Percentiles rank a stretch among this genome's conserved stretches.
phyloP scores from a whole-genome alignment of 73 alveolate species.

The Stentor coeruleus region DNA sequence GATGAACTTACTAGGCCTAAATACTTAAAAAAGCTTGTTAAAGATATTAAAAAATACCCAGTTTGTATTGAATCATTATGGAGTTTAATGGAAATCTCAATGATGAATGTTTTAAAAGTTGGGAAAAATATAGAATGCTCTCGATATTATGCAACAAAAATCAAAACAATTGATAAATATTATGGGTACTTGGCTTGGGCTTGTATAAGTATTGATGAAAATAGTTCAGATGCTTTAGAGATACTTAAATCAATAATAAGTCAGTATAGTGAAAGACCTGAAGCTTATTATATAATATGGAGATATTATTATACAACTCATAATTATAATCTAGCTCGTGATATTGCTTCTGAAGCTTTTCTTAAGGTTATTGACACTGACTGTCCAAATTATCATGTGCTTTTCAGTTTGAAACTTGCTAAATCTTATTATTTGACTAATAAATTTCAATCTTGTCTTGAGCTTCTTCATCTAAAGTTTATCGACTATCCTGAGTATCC shows the following conservation, averaged over 20 bases:
- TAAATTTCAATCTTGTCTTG: not conserved
- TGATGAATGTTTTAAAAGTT: not conserved
- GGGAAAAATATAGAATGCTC: not conserved
- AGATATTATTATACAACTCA: not conserved
- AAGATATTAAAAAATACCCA: too few species aligned
- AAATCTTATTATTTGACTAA: not conserved
- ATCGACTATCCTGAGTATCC: not conserved
- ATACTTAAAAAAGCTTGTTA: too few species aligned
- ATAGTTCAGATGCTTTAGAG: conserved; percentile 27
- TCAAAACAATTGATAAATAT: conserved; percentile 33
- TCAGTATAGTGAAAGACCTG: conserved; percentile 35
- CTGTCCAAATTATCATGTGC: not conserved
- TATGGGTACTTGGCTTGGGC: conserved; percentile 64
- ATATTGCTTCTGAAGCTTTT: conserved; percentile 5
- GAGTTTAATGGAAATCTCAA: not conserved
- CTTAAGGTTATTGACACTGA: not conserved
- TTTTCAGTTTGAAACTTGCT: not conserved
- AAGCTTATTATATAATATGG: conserved; percentile 61
- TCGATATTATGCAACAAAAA: conserved; percentile 43
- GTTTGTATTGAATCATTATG: not conserved
- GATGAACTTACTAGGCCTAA: too few species aligned
- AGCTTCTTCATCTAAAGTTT: not conserved
- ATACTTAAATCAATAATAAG: conserved; percentile 37
- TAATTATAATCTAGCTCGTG: not conserved
- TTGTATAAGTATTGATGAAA: conserved; percentile 28